Conservation (phyloP, 345 rosid genomes). For the Salix dunnii region DNA sequence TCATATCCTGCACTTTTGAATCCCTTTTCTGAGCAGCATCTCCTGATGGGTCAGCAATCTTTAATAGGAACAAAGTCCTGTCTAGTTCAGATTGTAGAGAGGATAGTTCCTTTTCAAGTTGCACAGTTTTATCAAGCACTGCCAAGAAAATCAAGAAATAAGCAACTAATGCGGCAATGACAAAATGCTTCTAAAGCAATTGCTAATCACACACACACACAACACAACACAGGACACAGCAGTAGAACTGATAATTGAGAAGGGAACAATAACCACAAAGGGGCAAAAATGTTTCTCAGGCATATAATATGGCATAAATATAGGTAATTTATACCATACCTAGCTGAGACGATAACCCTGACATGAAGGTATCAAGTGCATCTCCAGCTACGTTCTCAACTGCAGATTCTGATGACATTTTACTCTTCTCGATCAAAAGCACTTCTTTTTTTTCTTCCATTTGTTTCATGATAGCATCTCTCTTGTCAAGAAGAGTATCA, state of each 20-base stretch:
- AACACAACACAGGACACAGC: too few relatives aligned
- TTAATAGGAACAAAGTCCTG: conserved; percentile 67
- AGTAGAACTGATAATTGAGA: too few relatives aligned
- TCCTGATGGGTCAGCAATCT: conserved; percentile 88
- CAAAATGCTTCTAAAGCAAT: not conserved
- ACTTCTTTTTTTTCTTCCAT: conserved; percentile 54
- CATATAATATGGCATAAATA: too few relatives aligned
- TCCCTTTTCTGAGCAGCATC: conserved; percentile 71
- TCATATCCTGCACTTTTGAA: conserved; percentile 36
- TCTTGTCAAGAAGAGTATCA: conserved; percentile 85
- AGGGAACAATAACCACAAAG: too few relatives aligned
- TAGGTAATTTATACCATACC: conserved; percentile 31
- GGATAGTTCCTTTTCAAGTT: conserved; percentile 62
- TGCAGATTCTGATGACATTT: conserved; percentile 45
- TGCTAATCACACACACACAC: not conserved
- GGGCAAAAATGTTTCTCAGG: not conserved
- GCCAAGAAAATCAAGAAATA: conserved; percentile 24
- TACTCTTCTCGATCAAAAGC: conserved; percentile 60
- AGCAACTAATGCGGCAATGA: not conserved
- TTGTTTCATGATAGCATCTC: conserved; percentile 61
- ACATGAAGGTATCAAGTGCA: conserved; percentile 88
- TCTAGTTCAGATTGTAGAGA: conserved; percentile 66
- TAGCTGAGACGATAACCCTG: conserved; percentile 80
- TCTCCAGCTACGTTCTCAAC: conserved; percentile 60
- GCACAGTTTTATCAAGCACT: conserved; percentile 64